A percentile compares a stretch with the other conserved stretches of the same genome.
phyloP scores from a whole-genome alignment of 75 land plant species.

The Chamaecyparis obtusa region DNA sequence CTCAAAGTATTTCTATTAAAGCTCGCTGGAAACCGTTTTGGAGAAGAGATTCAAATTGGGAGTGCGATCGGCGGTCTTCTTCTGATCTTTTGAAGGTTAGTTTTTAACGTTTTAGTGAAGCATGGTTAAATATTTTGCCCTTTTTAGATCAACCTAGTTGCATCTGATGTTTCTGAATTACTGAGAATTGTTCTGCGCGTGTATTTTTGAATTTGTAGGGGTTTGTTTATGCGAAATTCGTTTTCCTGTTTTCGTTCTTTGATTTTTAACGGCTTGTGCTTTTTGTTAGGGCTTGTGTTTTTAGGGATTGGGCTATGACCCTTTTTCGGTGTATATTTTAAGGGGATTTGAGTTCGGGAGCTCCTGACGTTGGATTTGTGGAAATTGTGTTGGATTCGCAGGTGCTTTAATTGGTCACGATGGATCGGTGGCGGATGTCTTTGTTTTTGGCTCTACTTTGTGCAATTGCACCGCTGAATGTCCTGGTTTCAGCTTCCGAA shows the following conservation, averaged over 20 bases:
- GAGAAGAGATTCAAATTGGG: background rate
- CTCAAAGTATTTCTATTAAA: conserved; percentile 6
- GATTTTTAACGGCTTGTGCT: background rate
- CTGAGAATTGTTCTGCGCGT: background rate
- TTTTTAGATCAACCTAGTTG: background rate
- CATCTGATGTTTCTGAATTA: background rate
- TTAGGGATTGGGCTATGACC: background rate
- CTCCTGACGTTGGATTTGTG: background rate
- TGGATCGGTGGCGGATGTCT: background rate
- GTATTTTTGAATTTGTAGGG: background rate
- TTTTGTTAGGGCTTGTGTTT: background rate
- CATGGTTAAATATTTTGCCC: background rate
- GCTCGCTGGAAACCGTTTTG: background rate
- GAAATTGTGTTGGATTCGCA: background rate
- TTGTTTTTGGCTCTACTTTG: background rate
- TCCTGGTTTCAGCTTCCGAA: background rate
- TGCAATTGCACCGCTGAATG: conserved; percentile 1
- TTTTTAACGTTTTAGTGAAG: background rate
- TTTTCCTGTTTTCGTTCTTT: background rate
- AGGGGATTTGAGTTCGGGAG: background rate
- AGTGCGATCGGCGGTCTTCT: background rate
- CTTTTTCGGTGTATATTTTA: background rate
- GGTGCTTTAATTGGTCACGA: background rate
- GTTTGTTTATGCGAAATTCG: background rate
- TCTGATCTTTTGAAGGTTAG: background rate